Base-by-base conservation (phyloP, 371 early-diverging fungal species). In the Entomophthora muscae region DNA sequence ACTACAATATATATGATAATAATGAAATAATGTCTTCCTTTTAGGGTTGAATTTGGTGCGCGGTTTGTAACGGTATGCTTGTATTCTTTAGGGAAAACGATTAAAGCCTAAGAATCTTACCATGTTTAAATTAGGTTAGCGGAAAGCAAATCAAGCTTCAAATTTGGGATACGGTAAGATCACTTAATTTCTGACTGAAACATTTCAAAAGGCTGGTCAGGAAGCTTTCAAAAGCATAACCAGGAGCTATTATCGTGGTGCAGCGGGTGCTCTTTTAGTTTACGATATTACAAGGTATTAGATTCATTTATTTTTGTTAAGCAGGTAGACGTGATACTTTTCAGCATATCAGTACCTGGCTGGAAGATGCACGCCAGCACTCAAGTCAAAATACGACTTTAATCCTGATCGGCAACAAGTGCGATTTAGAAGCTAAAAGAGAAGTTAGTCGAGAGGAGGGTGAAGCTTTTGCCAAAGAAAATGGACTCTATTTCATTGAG, bases 121-220 rank as follows among this genome's bases (percentile, higher is more conserved):
- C 17, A 42, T 42, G 5, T 10, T 42, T 42, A 42, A 10, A 42
- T 42, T 65, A 69, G 69, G 76, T 94, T 52, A 85, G 86, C 61
- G 81, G 81, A 64, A 84, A 87, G 66, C 84, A 82, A 66, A 84
- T 97, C 68, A 96, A 96, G 74, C 80, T 99, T 23, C 98, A 98
- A 72, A 91, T 98, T 63, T 99, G 99, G 99, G 99, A 99, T 73
- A 98, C 99, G 17, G 94, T 92, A 70, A 81, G 86, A 12, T 76
- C 70, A 72, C 54, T 57, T 55, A 23, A 57, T 30, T 56, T n/a
- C 42, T 53, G 32, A 63, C 27, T 29, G 3, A 30, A 22, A 5
- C 30, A 57, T 64, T 21, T 33, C n/a, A 26, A 32, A 68, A 79
- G 75, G 94, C 94, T 31, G 95, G 95, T 28, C 93, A 95, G 71